Base-by-base conservation (phyloP, 495 filamentous ascomycete species). In the Lepraria neglecta region DNA sequence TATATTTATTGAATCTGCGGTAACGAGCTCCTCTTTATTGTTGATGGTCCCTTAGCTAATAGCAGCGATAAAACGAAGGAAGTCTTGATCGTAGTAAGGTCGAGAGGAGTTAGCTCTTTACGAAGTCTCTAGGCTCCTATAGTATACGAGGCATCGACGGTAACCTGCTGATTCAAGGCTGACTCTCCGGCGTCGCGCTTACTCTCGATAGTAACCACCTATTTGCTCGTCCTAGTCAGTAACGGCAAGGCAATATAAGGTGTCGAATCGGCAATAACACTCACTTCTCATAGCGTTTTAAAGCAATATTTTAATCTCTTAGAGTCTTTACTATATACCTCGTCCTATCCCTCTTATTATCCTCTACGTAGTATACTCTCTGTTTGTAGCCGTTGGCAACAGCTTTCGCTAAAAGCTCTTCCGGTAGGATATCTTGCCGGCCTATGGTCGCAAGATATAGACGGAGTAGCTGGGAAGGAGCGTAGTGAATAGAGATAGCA, bases 1-100 rank as follows among this genome's bases (percentile, higher is more conserved):
- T 45, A 56, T 60, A 60, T 64, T 64, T 11, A 64, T 6, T 42
- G 47, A 60, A 56, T 66, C 61, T 19, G 55, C 54, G 14, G 61
- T 66, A 21, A 56, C 53, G 15, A 17, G 44, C 6, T 21, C 17
- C 19, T 48, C 17, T 51, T 47, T 12, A 35, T 56, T 45, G 35
- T 56, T 46, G 52, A 64, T 59, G 43, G 14, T 66, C 55, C 61
- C 60, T 44, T 56, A 10, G 24, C 56, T 60, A 44, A 50, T 47
- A n/a, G 45, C 3, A 21, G 35, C 44, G 30, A 48, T 15, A 28
- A 52, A 64, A 38, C 44, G 54, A 59, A 64, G 56, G 51, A 57
- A 65, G 53, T 62, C 61, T 56, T 66, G 43, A 60, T 64, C 0
- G 43, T 66, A 21, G 40, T 33, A 54, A 63, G 45, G 46, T 65